Evolutionary conservation across 495 filamentous ascomycete species (phyloP).

Genomic region (Opeltia flavorubescens): DNA sequence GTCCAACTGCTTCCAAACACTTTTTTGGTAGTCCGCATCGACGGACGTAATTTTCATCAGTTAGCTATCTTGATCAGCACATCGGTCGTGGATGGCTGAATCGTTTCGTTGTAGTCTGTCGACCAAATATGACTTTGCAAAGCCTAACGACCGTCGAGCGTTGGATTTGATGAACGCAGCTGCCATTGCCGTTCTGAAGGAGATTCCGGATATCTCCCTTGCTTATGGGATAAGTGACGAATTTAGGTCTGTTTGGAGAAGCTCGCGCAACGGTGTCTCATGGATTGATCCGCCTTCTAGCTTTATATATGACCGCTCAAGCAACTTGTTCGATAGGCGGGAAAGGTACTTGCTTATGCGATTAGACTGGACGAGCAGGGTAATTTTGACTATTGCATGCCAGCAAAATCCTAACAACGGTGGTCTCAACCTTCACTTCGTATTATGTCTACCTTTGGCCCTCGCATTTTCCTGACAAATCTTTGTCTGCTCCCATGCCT

Average conservation of each 20-base stretch:
- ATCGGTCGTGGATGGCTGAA: not conserved
- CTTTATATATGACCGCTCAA: slow-evolving; percentile 76
- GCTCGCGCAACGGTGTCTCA: not conserved
- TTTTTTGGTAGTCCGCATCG: slow-evolving; percentile 85
- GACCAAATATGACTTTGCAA: slow-evolving; percentile 67
- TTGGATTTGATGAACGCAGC: slow-evolving; percentile 90
- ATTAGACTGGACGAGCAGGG: not conserved
- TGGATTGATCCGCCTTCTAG: slow-evolving; percentile 25
- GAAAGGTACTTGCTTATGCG: slow-evolving; percentile 44
- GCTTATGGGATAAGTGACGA: slow-evolving; percentile 92
- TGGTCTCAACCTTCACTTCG: slow-evolving; percentile 86
- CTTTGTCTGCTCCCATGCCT: slow-evolving; percentile 61
- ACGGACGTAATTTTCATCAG: slow-evolving; percentile 88
- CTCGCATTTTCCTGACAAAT: slow-evolving; percentile 50
- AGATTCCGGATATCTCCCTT: slow-evolving; percentile 71
- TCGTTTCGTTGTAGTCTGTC: slow-evolving; percentile 50
- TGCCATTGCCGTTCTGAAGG: slow-evolving; percentile 66
- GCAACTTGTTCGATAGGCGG: slow-evolving; percentile 72
- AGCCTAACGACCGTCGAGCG: slow-evolving; percentile 82
- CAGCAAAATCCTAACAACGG: slow-evolving; percentile 79
- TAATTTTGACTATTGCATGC: slow-evolving; percentile 5
- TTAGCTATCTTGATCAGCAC: slow-evolving; percentile 21
- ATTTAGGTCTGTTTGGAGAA: slow-evolving; percentile 45
- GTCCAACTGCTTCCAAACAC: slow-evolving; percentile 75
- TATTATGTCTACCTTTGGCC: slow-evolving; percentile 77